These are phyloP conservation scores for Ogataea degrootiae DNA, from an alignment of 805 yeast genomes.

Conservation along the genomic window DNA sequence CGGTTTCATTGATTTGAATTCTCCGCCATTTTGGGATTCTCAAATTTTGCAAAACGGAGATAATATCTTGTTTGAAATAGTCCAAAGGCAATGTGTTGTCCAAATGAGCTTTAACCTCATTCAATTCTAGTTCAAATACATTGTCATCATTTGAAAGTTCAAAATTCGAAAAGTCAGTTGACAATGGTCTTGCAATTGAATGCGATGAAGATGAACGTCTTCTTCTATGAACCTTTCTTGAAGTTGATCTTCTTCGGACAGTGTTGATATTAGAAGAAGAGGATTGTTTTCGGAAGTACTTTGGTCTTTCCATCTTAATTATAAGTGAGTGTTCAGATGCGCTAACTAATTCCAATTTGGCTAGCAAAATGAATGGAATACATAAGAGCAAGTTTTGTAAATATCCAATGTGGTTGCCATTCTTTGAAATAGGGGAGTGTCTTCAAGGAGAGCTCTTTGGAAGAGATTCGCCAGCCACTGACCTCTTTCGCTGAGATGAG, in stretches of 20 bases:
- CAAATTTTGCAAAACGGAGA: constrained; percentile 58
- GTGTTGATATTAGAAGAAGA: constrained; percentile 11
- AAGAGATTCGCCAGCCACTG: too few species aligned
- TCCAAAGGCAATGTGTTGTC: constrained; percentile 80
- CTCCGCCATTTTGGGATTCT: constrained; percentile 77
- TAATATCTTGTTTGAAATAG: constrained; percentile 77
- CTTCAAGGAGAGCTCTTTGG: too few species aligned
- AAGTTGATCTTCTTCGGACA: constrained; percentile 19
- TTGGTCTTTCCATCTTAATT: constrained; percentile 21
- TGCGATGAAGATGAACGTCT: constrained; percentile 24
- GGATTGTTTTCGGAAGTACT: constrained; percentile 15
- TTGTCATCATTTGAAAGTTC: constrained; percentile 5
- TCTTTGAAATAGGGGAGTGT: too few species aligned
- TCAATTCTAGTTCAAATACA: constrained; percentile 10
- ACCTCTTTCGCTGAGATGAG: too few species aligned
- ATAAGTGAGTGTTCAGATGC: too few species aligned
- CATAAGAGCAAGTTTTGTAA: too few species aligned
- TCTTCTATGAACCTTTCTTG: constrained; percentile 14
- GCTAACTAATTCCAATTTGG: too few species aligned
- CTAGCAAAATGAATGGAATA: too few species aligned
- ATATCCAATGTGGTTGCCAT: too few species aligned
- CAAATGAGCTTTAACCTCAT: constrained; percentile 46
- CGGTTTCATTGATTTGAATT: constrained; percentile 31
- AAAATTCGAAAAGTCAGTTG: constrained; percentile 10
- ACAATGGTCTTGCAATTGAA: constrained; percentile 13